phyloP scores from a whole-genome alignment of 2,329 filamentous ascomycete genomes.

The Macrophomina phaseolina region DNA sequence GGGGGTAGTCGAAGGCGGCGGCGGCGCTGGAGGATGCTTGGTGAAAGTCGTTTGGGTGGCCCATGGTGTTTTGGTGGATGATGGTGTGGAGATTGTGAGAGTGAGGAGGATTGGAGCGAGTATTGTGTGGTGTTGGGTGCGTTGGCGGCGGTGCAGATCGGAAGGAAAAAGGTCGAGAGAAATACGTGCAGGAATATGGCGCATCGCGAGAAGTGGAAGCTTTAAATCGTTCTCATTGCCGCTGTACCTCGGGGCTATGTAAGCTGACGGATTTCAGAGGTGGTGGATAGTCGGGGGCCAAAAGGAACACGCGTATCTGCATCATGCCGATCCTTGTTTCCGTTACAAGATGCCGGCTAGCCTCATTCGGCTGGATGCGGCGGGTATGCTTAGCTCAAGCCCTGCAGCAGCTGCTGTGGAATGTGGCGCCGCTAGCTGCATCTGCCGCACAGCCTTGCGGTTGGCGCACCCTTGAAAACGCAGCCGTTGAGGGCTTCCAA shows the following conservation, averaged over 20 bases:
- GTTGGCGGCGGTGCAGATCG: not conserved
- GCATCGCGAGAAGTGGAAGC: no score
- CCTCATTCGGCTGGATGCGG: no score
- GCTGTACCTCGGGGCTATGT: no score
- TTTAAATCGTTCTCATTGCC: no score
- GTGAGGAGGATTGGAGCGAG: not conserved
- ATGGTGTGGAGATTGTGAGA: not conserved
- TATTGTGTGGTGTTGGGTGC: not conserved
- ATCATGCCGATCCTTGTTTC: no score
- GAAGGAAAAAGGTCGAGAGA: not conserved
- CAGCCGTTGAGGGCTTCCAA: no score
- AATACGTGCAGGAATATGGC: not conserved
- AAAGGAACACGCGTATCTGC: slow-evolving; percentile 14
- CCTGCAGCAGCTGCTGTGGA: no score
- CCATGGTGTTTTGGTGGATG: not conserved
- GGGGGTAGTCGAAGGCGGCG: not conserved
- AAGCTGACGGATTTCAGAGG: not conserved
- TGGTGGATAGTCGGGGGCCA: not conserved
- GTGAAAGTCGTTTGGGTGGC: not conserved
- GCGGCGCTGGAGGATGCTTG: not conserved
- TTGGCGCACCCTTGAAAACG: no score
- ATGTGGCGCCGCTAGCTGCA: no score
- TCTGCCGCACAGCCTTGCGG: no score
- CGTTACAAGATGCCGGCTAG: no score
- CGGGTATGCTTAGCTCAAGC: no score